These are phyloP conservation scores for Paraconiothyrium brasiliense DNA, from an alignment of 2,329 filamentous ascomycete genomes.

Conservation along the genomic window DNA sequence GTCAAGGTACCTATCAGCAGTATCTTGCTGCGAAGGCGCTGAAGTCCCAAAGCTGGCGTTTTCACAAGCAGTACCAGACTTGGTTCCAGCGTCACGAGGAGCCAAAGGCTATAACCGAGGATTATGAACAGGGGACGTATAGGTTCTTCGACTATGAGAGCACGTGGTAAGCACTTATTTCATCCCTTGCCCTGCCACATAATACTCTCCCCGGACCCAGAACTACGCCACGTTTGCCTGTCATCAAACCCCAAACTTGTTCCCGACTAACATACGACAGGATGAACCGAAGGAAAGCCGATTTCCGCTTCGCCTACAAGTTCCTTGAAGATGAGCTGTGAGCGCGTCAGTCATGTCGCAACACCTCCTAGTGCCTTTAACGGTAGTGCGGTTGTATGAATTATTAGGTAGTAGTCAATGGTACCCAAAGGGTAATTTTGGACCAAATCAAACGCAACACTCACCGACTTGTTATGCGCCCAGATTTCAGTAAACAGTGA, in stretches of 20 bases:
- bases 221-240: constrained; percentile 15
- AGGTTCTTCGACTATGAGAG: constrained; percentile 99
- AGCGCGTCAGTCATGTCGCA: constrained; percentile 20
- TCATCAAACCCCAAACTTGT: constrained; percentile 20
- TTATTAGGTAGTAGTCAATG: constrained; percentile 46
- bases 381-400: constrained; percentile 41
- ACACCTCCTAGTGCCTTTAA: constrained; percentile 16
- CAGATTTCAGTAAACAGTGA: background rate
- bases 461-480: constrained; percentile 8
- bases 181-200: constrained; percentile 14
- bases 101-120: constrained; percentile 97
- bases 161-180: constrained; percentile 75
- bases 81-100: constrained; percentile 99
- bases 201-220: constrained; percentile 8
- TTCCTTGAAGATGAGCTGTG: constrained; percentile 93
- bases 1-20: constrained; percentile 94
- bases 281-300: constrained; percentile 98
- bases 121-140: constrained; percentile 98
- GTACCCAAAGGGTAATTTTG: constrained; percentile 29
- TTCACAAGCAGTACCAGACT: constrained; percentile 98
- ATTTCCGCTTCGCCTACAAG: constrained; percentile 98
- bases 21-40: constrained; percentile 95
- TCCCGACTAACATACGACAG: constrained; percentile 59
- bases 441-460: background rate
- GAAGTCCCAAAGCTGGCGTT: constrained; percentile 98